These are phyloP conservation scores for Melaleuca quinquenervia DNA, from an alignment of 345 rosid genomes.

Conservation along the genomic window DNA sequence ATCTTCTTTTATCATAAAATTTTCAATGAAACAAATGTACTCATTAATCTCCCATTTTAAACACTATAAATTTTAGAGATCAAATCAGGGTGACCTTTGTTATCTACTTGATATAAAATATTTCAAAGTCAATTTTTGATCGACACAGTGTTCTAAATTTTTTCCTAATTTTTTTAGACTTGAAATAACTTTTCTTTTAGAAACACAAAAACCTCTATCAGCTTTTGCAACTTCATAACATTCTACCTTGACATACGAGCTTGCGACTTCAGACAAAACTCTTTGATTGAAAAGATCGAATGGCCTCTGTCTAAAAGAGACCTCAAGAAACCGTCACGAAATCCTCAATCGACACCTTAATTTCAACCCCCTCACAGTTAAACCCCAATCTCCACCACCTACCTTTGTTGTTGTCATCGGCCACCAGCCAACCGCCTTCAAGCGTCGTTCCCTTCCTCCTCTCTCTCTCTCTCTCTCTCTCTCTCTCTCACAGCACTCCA, in stretches of 20 bases:
- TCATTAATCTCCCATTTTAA: not conserved
- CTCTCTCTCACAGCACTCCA: not conserved
- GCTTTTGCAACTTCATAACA: not conserved
- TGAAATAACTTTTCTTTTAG: not conserved
- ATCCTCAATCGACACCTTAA: not conserved
- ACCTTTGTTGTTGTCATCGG: not conserved
- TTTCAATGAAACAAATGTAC: not conserved
- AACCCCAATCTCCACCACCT: not conserved
- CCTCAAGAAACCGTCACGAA: not conserved
- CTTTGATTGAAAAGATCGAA: not conserved
- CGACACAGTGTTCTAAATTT: not conserved
- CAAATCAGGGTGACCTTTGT: not conserved
- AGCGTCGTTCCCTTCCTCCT: not conserved
- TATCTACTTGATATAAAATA: not conserved
- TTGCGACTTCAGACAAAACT: not conserved
- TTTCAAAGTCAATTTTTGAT: not conserved
- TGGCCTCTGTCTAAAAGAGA: not conserved
- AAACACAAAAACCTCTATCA: not conserved
- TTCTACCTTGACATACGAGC: not conserved
- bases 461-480: not conserved
- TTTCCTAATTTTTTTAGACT: not conserved
- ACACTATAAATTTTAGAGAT: not conserved
- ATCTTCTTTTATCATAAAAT: no score
- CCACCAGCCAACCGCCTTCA: not conserved
- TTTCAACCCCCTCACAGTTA: not conserved